phyloP scores from a whole-genome alignment of 176 grass and related monocot species.

The Luzula sylvatica region DNA sequence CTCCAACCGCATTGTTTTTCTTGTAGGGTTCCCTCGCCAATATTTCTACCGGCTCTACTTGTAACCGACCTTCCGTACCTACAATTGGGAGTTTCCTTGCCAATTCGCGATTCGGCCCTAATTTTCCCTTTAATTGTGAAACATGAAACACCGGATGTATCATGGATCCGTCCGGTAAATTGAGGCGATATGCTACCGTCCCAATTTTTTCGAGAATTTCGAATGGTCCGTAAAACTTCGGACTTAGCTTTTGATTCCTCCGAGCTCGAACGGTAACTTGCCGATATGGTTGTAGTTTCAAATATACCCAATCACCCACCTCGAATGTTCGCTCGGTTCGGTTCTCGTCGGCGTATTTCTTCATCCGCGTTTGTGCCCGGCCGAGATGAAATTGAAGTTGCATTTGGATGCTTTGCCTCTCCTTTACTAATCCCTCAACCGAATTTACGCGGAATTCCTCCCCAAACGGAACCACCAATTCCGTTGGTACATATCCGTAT shows the following conservation, averaged over 20 bases:
- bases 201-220: background rate
- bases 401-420: background rate
- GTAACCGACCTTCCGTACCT: background rate
- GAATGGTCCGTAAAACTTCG: background rate
- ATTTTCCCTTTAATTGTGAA: slow-evolving; percentile 1
- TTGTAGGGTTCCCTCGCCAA: background rate
- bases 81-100: background rate
- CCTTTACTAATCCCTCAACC: background rate
- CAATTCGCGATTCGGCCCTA: background rate
- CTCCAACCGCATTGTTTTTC: background rate
- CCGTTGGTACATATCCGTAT: background rate
- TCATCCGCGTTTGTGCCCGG: background rate
- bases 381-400: background rate
- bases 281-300: background rate
- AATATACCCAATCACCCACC: background rate
- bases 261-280: background rate
- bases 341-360: background rate
- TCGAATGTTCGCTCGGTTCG: background rate
- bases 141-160: slow-evolving; percentile 12
- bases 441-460: background rate
- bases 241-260: background rate
- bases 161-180: background rate
- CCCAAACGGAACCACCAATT: background rate
- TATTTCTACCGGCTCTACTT: background rate
- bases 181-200: background rate